These are phyloP conservation scores for Capsicum pubescens DNA, from an alignment of 257 asterid species.

Conservation along the genomic window DNA sequence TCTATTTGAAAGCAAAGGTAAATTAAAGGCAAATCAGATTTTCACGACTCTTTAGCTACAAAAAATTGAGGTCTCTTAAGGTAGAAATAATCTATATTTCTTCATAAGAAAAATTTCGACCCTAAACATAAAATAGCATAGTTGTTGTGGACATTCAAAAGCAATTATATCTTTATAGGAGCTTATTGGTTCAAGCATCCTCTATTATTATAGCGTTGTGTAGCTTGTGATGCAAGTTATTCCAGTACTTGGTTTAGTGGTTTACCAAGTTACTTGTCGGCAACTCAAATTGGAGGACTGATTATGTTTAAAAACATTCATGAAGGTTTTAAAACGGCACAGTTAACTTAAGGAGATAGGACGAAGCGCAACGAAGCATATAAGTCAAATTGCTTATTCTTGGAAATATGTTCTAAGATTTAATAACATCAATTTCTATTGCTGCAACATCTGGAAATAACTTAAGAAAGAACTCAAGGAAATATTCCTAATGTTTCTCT, in stretches of 20 bases:
- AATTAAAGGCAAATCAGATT: conserved; percentile 13
- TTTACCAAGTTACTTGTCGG: not conserved
- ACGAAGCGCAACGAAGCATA: not conserved
- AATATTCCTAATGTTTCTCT: not conserved
- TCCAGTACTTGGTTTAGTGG: not conserved
- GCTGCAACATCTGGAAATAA: not conserved
- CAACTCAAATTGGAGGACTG: conserved; percentile 16
- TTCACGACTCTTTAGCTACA: not conserved
- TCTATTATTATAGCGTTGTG: not conserved
- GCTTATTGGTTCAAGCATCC: not conserved
- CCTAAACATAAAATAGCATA: not conserved
- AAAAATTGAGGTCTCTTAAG: not conserved
- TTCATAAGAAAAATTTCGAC: not conserved
- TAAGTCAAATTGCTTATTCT: not conserved
- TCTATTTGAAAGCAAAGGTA: conserved; percentile 8
- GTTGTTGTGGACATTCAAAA: not conserved
- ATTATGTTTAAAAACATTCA: not conserved
- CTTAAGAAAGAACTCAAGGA: conserved; percentile 7
- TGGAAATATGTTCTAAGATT: not conserved
- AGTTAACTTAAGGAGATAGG: not conserved
- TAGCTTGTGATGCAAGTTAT: not conserved
- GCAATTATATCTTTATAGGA: not conserved
- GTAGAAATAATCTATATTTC: not conserved
- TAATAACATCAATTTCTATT: not conserved
- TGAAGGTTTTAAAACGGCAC: not conserved